Evolutionary conservation across 768 basidiomycete species (phyloP).

Genomic region (Rhizopogon vulgaris): DNA sequence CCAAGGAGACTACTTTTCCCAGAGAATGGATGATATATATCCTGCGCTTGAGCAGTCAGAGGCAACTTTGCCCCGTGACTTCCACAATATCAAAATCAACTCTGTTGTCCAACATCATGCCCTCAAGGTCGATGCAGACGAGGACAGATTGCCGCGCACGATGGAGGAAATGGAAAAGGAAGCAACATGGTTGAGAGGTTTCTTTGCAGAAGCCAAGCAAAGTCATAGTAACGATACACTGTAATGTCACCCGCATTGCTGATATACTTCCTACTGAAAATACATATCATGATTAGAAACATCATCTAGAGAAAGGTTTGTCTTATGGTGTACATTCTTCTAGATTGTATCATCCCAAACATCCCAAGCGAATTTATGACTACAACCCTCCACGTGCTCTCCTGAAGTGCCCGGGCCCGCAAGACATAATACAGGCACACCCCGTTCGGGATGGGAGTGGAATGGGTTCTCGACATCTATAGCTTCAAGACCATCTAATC

Average conservation of each 20-base stretch:
- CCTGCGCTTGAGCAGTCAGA: constrained; percentile 70
- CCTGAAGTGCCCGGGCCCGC: constrained; percentile 24
- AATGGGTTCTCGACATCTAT: constrained; percentile 25
- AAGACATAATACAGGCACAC: constrained; percentile 32
- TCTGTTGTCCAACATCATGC: constrained; percentile 26
- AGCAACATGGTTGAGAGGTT: constrained; percentile 57
- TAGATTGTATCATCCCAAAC: constrained; percentile 30
- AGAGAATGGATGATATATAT: constrained; percentile 69
- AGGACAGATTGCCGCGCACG: constrained; percentile 53
- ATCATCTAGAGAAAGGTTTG: background rate
- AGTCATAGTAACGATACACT: background rate
- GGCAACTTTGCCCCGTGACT: constrained; percentile 36
- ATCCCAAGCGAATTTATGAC: constrained; percentile 28
- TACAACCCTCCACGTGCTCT: constrained; percentile 31
- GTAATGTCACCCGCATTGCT: background rate
- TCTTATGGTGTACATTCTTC: background rate
- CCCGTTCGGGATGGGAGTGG: constrained; percentile 11
- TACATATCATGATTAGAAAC: background rate
- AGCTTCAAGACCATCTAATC: constrained; percentile 29
- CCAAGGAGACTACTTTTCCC: constrained; percentile 59
- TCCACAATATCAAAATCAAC: constrained; percentile 18
- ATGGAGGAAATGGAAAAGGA: constrained; percentile 77
- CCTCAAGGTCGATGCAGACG: constrained; percentile 65
- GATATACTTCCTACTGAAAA: background rate
- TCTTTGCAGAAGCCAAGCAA: constrained; percentile 35